phyloP scores from a whole-genome alignment of 1,139 yeast species.

The Pichia norvegensis region DNA sequence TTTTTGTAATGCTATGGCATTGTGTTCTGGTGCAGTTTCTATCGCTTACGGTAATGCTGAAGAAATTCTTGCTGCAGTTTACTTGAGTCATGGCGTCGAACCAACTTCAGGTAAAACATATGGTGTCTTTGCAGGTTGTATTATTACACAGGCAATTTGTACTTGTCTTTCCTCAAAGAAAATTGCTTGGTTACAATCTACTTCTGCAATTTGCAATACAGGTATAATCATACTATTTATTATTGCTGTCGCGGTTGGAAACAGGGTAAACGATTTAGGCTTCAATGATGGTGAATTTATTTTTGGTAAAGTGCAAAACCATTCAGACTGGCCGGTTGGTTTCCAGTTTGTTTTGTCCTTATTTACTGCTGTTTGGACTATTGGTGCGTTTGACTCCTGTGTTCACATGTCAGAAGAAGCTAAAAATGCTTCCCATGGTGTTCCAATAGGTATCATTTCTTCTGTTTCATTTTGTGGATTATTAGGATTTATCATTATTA shows the following conservation, averaged over 20 bases:
- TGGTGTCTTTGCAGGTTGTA: slow-evolving; percentile 49
- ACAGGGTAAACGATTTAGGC: slow-evolving; percentile 21
- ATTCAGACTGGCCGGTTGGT: slow-evolving; percentile 55
- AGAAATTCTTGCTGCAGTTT: slow-evolving; percentile 46
- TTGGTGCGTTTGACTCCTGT: slow-evolving; percentile 65
- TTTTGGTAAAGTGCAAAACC: slow-evolving; percentile 49
- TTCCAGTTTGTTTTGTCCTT: slow-evolving; percentile 56
- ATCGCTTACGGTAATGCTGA: slow-evolving; percentile 53
- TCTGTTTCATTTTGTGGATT: slow-evolving; percentile 55
- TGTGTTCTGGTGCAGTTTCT: slow-evolving; percentile 49
- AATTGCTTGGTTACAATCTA: slow-evolving; percentile 51
- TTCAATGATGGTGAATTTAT: slow-evolving; percentile 42
- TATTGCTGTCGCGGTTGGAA: slow-evolving; percentile 60
- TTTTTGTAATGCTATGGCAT: slow-evolving; percentile 49
- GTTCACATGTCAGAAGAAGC: slow-evolving; percentile 73
- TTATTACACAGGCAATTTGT: slow-evolving; percentile 37
- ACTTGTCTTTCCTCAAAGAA: slow-evolving; percentile 46
- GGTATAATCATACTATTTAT: slow-evolving; percentile 49
- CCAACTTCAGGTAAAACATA: slow-evolving; percentile 42
- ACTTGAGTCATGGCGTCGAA: slow-evolving; percentile 38
- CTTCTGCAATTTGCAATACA: slow-evolving; percentile 50
- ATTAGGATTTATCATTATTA: slow-evolving; percentile 52
- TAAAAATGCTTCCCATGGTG: slow-evolving; percentile 55
- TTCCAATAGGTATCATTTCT: slow-evolving; percentile 58
- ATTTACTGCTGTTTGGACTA: slow-evolving; percentile 58